Base-by-base conservation (phyloP, 1,284 basidiomycete species). In the Ganoderma multipileum region DNA sequence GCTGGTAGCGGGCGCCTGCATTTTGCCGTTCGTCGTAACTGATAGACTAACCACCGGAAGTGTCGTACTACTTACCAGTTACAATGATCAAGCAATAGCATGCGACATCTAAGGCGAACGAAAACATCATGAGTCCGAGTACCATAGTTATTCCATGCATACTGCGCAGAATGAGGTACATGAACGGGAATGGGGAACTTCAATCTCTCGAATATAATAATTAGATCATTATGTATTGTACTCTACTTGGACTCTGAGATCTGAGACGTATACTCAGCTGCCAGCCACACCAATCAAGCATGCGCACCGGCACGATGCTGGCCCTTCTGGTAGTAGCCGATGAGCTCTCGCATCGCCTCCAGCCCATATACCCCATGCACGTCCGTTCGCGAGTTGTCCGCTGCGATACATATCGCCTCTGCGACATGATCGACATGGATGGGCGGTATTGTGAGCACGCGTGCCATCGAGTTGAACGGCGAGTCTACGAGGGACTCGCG, bases 351-450 rank as follows among this genome's bases (percentile, higher is more conserved):
- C 92, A 98, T 97, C 70, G 84, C 83, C 65, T 79, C 79, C 57
- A 97, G 94, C 59, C 88, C 92, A 42, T 96, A 83, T n/a, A 92
- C 87, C 52, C 95, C 95, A 64, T 77, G 81, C 57, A 94, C 81
- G 59, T 86, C 83, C 60, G 80, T 80, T 44, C 80, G 72, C 68
- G 78, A 80, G 55, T 58, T 72, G 65, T 82, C 79, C 44, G 72
- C 79, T 68, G 85, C 83, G n/a, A 83, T 80, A 71, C 91, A 90
- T 11, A 96, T 88, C 0, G 96, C 95, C 74, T 92, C 90, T 1
- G 93, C 97, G 47, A 99, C 95, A 69, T 97, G 96, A 76, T 99
- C 97, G 33, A 98, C 95, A 77, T 99, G 97, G 60, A 99, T 90
- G 0, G 98, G 96, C 33, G 92, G 95, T 64, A 93, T 92, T 14